Percentiles rank a stretch among this genome's conserved stretches.
Evolutionary conservation across 192 early-diverging fungal genomes (phyloP).

Genomic region (Funneliformis geosporum): DNA sequence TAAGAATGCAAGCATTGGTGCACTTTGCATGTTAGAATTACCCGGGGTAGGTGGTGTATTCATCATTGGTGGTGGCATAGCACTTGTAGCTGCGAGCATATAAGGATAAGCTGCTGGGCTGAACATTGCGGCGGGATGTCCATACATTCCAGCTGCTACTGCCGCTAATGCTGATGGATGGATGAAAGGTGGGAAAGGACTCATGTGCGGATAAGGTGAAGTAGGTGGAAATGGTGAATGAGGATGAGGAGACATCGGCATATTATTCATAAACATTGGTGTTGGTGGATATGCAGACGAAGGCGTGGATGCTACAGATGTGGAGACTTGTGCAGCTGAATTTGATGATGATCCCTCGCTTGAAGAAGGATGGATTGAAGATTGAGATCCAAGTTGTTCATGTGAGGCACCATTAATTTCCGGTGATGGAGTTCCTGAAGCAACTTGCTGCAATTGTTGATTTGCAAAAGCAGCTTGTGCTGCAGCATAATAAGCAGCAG

Average conservation of each 20-base stretch:
- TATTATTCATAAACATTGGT: slow-evolving; percentile 35
- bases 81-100: slow-evolving; percentile 23
- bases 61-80: slow-evolving; percentile 27
- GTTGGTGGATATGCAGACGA: slow-evolving; percentile 6
- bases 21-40: slow-evolving; percentile 3
- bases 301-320: not conserved
- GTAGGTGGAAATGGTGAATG: slow-evolving; percentile 30
- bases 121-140: slow-evolving; percentile 32
- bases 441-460: slow-evolving; percentile 29
- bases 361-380: not conserved
- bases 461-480: slow-evolving; percentile 26
- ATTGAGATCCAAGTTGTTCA: slow-evolving; percentile 20
- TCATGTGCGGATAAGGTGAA: slow-evolving; percentile 33
- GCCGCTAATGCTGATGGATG: slow-evolving; percentile 31
- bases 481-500: slow-evolving; percentile 28
- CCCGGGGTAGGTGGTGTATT: slow-evolving; percentile 18
- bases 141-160: slow-evolving; percentile 34
- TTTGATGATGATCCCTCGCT: slow-evolving; percentile 4
- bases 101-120: slow-evolving; percentile 29
- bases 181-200: slow-evolving; percentile 29
- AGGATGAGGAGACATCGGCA: slow-evolving; percentile 32
- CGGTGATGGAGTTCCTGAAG: slow-evolving; percentile 5
- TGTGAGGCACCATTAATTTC: slow-evolving; percentile 21
- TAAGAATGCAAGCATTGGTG: slow-evolving; percentile 25
- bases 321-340: not conserved